Conservation (phyloP, 2,329 filamentous ascomycete genomes). For the Alternaria sp. region DNA sequence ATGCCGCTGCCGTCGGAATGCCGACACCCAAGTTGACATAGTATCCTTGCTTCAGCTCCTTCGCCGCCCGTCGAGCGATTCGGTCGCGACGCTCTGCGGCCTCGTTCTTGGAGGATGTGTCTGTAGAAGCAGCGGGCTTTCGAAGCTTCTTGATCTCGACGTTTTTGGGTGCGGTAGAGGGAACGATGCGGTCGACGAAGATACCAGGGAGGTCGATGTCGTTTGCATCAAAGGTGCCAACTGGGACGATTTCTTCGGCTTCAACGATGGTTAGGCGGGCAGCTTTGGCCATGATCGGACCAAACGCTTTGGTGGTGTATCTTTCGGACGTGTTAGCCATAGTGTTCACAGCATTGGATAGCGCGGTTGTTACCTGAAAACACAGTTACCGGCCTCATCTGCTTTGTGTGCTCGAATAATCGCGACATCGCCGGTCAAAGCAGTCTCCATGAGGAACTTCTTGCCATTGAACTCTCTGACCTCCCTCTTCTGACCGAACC, state of each 20-base stretch:
- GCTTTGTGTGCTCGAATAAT: constrained; percentile 80
- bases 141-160: constrained; percentile 68
- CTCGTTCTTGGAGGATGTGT: constrained; percentile 22
- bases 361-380: constrained; percentile 62
- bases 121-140: constrained; percentile 29
- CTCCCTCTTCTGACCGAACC: constrained; percentile 73
- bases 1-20: constrained; percentile 90
- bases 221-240: constrained; percentile 83
- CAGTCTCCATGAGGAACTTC: constrained; percentile 79
- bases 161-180: constrained; percentile 78
- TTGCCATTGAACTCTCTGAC: constrained; percentile 76
- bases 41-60: constrained; percentile 95
- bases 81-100: constrained; percentile 66
- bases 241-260: constrained; percentile 92
- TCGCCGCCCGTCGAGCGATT: constrained; percentile 83
- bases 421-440: constrained; percentile 77
- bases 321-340: constrained; percentile 22
- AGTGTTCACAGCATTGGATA: neutral
- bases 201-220: constrained; percentile 88
- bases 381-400: constrained; percentile 78
- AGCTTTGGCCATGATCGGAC: constrained; percentile 78
- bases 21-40: constrained; percentile 93
- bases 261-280: constrained; percentile 92
- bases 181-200: constrained; percentile 89
- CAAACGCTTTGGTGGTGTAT: constrained; percentile 51